A percentile compares a stretch with the other conserved stretches of the same genome.
Evolutionary conservation across 352 stramenopile species (phyloP).

Genomic region (Phytophthora pseudosyringae): DNA sequence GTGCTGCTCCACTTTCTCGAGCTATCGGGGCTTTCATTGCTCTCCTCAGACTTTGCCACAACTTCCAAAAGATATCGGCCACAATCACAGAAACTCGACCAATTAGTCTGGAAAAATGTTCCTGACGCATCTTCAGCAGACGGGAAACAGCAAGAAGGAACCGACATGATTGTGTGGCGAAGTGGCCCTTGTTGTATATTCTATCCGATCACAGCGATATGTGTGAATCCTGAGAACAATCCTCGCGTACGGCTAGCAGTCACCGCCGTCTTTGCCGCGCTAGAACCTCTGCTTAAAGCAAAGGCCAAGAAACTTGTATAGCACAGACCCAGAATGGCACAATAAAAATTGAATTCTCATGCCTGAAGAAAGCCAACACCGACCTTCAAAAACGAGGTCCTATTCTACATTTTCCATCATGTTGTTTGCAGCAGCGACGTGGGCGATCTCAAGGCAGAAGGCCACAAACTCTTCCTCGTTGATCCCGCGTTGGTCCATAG

Average conservation of each 20-base stretch:
- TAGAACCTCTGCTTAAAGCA: conserved; percentile 39
- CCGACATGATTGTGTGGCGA: conserved; percentile 38
- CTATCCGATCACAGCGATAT: conserved; percentile 30
- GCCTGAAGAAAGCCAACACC: too few species aligned
- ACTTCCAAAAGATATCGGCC: background rate
- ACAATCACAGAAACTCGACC: conserved; percentile 17
- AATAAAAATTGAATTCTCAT: background rate
- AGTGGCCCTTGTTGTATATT: conserved; percentile 42
- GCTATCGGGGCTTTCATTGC: conserved; percentile 12
- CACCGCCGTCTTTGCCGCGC: conserved; percentile 29
- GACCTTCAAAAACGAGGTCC: background rate
- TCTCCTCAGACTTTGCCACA: conserved; percentile 6
- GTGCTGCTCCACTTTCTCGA: conserved; percentile 32
- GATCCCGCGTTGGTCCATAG: conserved; percentile 63
- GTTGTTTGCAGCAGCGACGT: conserved; percentile 37
- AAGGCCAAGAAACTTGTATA: conserved; percentile 27
- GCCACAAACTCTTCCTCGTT: conserved; percentile 74
- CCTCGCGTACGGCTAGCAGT: conserved; percentile 16
- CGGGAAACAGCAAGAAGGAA: background rate
- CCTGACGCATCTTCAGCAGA: conserved; percentile 2
- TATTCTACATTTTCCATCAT: conserved; percentile 18
- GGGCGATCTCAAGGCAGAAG: conserved; percentile 75
- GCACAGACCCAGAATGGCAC: background rate
- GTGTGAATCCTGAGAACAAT: conserved; percentile 16
- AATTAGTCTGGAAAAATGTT: conserved; percentile 35